Evolutionary conservation across 73 alveolate genomes (phyloP), one percentile per base, ranked within the genome.

Genomic region (Paramecium tetraurelia): DNA sequence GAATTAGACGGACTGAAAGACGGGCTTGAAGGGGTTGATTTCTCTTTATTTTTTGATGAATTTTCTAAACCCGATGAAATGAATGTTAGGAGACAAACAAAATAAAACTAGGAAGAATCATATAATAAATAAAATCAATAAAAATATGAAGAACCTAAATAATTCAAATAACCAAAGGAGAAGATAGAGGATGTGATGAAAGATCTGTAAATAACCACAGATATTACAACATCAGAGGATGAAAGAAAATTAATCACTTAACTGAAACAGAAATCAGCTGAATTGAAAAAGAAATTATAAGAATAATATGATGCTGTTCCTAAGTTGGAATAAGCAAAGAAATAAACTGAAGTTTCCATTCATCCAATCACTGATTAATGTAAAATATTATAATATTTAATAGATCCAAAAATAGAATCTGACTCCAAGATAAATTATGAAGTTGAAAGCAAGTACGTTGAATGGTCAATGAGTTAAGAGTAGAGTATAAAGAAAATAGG

Each of bases 281-380:
- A 27, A 63, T 33, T 63, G 9, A 63, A 33, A 63, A 63, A 63
- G 84, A 63, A 63, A 63, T 27, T 63, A 63, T 33, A 63, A 63
- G 84, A 31, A 22, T 63, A 63, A 63, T 63, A 63, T 27, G 84
- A 63, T 63, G 84, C 84, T 14, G 50, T 63, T 63, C 84, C 84
- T 27, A 63, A 63, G 24, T 63, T 63, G 46, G 84, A 63, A 63
- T 27, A 63, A 27, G 84, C 50, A 6, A 63, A 63, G 46, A 63
- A 63, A 7, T 27, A 63, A 63, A 63, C 53, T 22, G 84, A 63
- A 27, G 41, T 31, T 1, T 27, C 84, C 2, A 33, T 63, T 7
- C 84, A 63, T 6, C 16, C 21, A 12, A 63, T 63, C 0, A 48
- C 7, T 10, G 84, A 27, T 5, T n/a, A 27, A 63, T 63, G 84